A percentile compares a stretch with the other conserved stretches of the same genome.
Evolutionary conservation across 345 rosid genomes (phyloP).

Genomic region (Leavenworthia alabamica): DNA sequence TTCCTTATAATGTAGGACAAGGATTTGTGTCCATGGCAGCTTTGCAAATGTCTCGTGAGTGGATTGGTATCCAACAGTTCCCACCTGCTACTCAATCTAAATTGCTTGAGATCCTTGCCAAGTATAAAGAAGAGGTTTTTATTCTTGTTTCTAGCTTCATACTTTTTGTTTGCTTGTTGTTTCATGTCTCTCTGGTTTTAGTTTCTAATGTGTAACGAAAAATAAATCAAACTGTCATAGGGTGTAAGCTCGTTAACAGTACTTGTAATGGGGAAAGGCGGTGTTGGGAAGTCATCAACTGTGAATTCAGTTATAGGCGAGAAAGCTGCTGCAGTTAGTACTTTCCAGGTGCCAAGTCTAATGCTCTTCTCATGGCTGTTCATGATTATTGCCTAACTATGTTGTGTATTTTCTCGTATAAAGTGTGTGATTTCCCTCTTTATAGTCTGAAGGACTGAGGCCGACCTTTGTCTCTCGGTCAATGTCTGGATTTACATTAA

Average conservation of each 20-base stretch:
- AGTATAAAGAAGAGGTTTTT: constrained; percentile 63
- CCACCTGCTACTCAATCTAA: constrained; percentile 70
- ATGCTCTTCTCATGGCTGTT: constrained; percentile 2
- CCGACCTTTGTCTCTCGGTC: constrained; percentile 74
- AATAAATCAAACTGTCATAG: constrained; percentile 26
- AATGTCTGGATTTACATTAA: constrained; percentile 66
- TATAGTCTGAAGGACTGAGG: constrained; percentile 58
- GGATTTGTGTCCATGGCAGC: constrained; percentile 32
- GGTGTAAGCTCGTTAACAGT: constrained; percentile 59
- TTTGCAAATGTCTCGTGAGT: constrained; percentile 54
- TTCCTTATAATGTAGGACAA: neutral
- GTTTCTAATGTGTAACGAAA: neutral
- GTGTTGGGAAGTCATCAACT: constrained; percentile 83
- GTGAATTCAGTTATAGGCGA: constrained; percentile 77
- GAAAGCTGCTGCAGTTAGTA: constrained; percentile 58
- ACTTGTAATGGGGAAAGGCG: constrained; percentile 90
- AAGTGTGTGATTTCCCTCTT: constrained; percentile 2
- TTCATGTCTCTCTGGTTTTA: neutral
- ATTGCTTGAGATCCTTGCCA: constrained; percentile 62
- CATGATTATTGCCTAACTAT: neutral
- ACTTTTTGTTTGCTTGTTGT: neutral
- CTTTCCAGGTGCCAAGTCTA: constrained; percentile 53
- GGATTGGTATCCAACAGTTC: constrained; percentile 75
- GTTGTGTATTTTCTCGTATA: neutral
- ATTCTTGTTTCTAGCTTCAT: neutral